A percentile compares a stretch with the other conserved stretches of the same genome.
Conservation (phyloP, 2,329 filamentous ascomycete species). For the Aspergillus quadrilineatus region DNA sequence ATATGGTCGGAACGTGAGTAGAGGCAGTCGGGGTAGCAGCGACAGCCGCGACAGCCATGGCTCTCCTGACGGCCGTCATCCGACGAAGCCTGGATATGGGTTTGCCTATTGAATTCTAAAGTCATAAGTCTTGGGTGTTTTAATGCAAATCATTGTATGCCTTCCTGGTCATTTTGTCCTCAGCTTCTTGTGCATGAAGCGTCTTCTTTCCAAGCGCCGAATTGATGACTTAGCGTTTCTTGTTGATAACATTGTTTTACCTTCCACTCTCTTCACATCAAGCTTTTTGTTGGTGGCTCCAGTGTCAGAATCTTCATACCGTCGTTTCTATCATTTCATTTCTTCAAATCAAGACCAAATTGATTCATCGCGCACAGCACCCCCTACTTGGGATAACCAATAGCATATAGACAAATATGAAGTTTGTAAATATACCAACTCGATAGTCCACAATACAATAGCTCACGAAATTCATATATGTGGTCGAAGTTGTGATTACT, state of each 20-base stretch:
- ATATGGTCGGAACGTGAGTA: constrained; percentile 28
- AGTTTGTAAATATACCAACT: too few species aligned
- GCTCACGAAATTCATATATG: too few species aligned
- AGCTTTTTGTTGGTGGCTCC: not conserved
- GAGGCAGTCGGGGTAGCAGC: constrained; percentile 24
- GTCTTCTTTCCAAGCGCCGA: constrained; percentile 10
- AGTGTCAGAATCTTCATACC: not conserved
- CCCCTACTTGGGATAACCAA: too few species aligned
- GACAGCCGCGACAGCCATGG: constrained; percentile 26
- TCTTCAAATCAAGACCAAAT: not conserved
- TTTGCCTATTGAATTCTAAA: constrained; percentile 31
- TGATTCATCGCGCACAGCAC: not conserved
- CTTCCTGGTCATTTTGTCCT: not conserved
- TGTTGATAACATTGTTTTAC: constrained; percentile 10
- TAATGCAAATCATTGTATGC: constrained; percentile 1
- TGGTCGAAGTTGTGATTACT: too few species aligned
- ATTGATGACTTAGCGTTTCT: constrained; percentile 25
- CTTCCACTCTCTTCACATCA: not conserved
- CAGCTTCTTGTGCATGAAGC: constrained; percentile 8
- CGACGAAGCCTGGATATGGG: constrained; percentile 34
- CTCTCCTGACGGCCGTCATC: constrained; percentile 34
- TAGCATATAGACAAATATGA: too few species aligned
- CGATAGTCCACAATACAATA: too few species aligned
- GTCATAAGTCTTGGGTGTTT: not conserved
- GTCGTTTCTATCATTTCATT: not conserved